Conservation (phyloP, 2,329 filamentous ascomycete species). For the Lachnellula cervina region DNA sequence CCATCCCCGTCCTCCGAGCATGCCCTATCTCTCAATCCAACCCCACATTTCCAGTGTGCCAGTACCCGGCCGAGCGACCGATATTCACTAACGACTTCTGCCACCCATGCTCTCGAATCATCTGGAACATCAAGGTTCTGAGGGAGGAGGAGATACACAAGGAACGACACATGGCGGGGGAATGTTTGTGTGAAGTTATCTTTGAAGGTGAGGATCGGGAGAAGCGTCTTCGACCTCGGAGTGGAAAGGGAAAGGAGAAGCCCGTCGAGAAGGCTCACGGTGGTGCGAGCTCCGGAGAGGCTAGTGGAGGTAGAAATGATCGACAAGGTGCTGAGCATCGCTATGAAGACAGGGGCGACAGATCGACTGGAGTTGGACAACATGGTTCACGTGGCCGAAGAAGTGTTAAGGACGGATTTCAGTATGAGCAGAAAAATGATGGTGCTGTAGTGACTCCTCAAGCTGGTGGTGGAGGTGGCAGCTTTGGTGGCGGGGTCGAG, state of each 20-base stretch:
- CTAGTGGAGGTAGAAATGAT: neutral
- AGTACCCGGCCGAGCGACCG: conserved; percentile 23
- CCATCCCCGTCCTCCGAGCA: conserved; percentile 35
- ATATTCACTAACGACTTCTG: conserved; percentile 24
- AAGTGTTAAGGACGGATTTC: neutral
- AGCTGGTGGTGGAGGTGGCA: neutral
- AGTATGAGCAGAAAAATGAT: neutral
- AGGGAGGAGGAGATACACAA: conserved; percentile 25
- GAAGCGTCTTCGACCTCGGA: conserved; percentile 6
- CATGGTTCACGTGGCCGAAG: neutral
- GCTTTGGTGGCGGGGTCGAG: neutral
- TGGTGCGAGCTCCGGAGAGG: neutral
- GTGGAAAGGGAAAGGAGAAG: conserved; percentile 8
- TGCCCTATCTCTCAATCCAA: conserved; percentile 35
- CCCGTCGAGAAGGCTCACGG: conserved; percentile 1
- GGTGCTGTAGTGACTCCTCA: neutral
- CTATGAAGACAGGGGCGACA: neutral
- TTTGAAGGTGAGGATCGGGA: conserved; percentile 23
- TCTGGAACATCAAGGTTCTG: conserved; percentile 28
- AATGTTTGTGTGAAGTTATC: conserved; percentile 25
- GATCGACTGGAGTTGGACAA: neutral
- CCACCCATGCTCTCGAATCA: conserved; percentile 26
- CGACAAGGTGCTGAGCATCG: neutral
- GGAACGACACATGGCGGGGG: conserved; percentile 15
- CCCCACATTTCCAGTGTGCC: conserved; percentile 24